Percentiles rank a stretch among this genome's conserved stretches.
phyloP scores from a whole-genome alignment of 305 asterid genomes.

The Solanum hybrid region DNA sequence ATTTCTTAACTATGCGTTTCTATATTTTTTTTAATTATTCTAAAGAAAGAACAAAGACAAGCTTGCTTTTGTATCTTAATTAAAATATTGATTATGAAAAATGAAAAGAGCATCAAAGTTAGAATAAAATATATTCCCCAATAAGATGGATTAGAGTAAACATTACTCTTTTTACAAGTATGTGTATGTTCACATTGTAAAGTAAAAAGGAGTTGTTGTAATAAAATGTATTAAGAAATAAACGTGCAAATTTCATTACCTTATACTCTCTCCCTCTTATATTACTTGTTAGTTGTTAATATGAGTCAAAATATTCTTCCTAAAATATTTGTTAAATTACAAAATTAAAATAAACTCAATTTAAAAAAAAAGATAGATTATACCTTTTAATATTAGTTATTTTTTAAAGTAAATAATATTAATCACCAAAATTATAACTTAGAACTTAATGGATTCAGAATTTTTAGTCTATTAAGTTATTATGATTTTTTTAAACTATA shows the following conservation, averaged over 20 bases:
- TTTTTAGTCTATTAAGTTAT: neutral
- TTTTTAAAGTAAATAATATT: neutral
- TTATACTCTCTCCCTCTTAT: neutral
- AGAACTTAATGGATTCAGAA: neutral
- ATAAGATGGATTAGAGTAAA: neutral
- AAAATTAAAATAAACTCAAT: too few relatives aligned
- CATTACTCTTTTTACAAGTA: neutral
- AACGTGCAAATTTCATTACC: neutral
- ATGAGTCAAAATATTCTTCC: neutral
- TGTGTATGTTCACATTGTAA: neutral
- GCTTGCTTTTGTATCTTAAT: neutral
- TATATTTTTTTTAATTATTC: neutral
- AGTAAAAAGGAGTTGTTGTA: neutral
- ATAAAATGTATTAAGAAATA: neutral
- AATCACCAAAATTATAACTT: neutral
- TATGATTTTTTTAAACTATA: neutral
- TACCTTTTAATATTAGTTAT: neutral
- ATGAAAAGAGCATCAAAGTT: neutral
- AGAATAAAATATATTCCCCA: neutral
- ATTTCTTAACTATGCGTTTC: neutral
- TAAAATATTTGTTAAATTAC: neutral
- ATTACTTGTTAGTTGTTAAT: too few relatives aligned
- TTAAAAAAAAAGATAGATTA: too few relatives aligned
- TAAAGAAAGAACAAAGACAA: neutral
- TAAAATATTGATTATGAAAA: neutral